A percentile compares a stretch with the other conserved stretches of the same genome.
These are phyloP conservation scores for Aspergillus persii DNA, from an alignment of 2,329 filamentous ascomycete species.

Conservation along the genomic window DNA sequence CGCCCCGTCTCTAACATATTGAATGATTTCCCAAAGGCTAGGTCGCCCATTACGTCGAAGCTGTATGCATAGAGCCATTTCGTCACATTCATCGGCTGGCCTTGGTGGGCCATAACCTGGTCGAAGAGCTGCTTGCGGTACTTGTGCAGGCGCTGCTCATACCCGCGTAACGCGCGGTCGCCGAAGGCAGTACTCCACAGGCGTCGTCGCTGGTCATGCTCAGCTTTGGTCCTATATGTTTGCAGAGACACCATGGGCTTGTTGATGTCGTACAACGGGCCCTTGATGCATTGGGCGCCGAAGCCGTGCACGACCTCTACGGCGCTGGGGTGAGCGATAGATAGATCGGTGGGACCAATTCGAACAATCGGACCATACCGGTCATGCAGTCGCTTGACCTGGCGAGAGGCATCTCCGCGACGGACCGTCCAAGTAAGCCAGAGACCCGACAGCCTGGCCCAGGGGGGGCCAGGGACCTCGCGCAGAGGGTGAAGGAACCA, in stretches of 20 bases:
- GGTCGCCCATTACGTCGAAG: slow-evolving; percentile 18
- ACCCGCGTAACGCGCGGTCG: slow-evolving; percentile 41
- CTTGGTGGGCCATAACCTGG: slow-evolving; percentile 27
- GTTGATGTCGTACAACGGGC: slow-evolving; percentile 40
- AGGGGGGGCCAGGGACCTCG: slow-evolving; percentile 25
- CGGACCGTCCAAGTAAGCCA: slow-evolving; percentile 12
- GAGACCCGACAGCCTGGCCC: slow-evolving; percentile 32
- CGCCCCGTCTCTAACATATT: not conserved
- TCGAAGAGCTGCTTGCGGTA: slow-evolving; percentile 37
- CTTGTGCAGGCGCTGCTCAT: slow-evolving; percentile 37
- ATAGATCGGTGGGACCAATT: slow-evolving; percentile 36
- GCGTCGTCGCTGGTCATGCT: slow-evolving; percentile 40
- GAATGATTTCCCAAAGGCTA: slow-evolving; percentile 11
- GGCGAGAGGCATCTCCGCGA: not conserved
- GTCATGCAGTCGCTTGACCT: slow-evolving; percentile 30
- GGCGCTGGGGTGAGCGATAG: slow-evolving; percentile 36
- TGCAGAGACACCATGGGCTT: slow-evolving; percentile 39
- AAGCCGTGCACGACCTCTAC: slow-evolving; percentile 40
- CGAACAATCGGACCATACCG: slow-evolving; percentile 38
- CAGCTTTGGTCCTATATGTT: slow-evolving; percentile 34
- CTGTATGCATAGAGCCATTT: slow-evolving; percentile 33
- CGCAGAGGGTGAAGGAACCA: slow-evolving; percentile 14
- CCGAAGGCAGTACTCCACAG: slow-evolving; percentile 45
- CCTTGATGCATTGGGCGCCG: slow-evolving; percentile 41
- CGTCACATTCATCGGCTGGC: slow-evolving; percentile 34